Evolutionary conservation across 2,329 filamentous ascomycete genomes (phyloP), one percentile per base, ranked within the genome.

Genomic region (Neodidymelliopsis sp.): DNA sequence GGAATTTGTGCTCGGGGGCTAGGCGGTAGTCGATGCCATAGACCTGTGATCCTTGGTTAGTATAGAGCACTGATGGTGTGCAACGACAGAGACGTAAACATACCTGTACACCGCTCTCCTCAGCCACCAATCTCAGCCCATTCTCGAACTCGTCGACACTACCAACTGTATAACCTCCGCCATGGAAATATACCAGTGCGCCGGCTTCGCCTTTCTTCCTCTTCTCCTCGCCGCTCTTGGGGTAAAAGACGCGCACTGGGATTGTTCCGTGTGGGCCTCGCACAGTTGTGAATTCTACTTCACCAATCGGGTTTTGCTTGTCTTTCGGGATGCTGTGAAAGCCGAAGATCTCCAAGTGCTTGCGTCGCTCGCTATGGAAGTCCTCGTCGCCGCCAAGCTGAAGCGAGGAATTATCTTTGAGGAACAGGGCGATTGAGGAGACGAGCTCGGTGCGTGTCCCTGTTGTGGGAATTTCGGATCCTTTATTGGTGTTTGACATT

Each of bases 81-180:
- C n/a, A n/a, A n/a, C n/a, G n/a, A n/a, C n/a, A n/a, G n/a, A n/a
- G n/a, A n/a, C n/a, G n/a, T n/a, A n/a, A n/a, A n/a, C n/a, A n/a
- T n/a, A n/a, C n/a, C n/a, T 29, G 20, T 6, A 35, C 22, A 1
- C 28, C 49, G 13, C 39, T 24, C 18, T 43, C 30, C n/a, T 43
- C 30, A 10, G 30, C 40, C 11, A 54, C 20, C 11, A 23, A 20
- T 18, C 70, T 57, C 30, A 70, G 56, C 6, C 71, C 67, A 24
- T 74, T 70, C 46, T 75, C 70, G 12, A 73, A 74, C 33, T 75
- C 71, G 33, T 75, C 66, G 7, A 73, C 67, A n/a, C 59, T 61
- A 11, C 72, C 71, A 19, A 74, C 63, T 1, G 70, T 73, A 53
- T 72, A 75, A 1, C 72, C 70, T 7, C 71, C 71, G 8, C 72